Base-by-base conservation (phyloP, 2,329 filamentous ascomycete genomes). In the Ramularia collo-cygni region DNA sequence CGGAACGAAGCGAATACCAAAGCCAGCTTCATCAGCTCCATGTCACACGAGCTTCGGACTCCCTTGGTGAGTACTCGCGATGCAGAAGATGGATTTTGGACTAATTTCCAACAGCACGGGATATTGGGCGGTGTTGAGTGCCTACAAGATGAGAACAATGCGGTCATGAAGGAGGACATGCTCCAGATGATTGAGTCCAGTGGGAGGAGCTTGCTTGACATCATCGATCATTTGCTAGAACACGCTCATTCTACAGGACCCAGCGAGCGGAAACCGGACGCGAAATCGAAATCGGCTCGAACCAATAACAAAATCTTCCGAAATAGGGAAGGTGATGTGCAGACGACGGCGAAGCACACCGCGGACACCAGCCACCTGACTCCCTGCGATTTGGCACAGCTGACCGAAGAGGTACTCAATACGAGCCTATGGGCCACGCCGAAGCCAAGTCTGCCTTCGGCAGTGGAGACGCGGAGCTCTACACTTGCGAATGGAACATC, bases 41-140 rank as follows among this genome's bases (percentile, higher is more conserved):
- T 76, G 15, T 70, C 65, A 17, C 73, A 76, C 48, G 73, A 76
- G 44, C 58, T 76, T 6, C 60, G 70, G 4, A 66, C 56, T 26
- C 73, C 64, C 16, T 55, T 67, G 21, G 21, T 24, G 21, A 24
- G 10, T 24, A 24, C n/a, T n/a, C n/a, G n/a, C n/a, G n/a, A n/a
- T n/a, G n/a, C n/a, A n/a, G n/a, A n/a, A n/a, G n/a, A n/a, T n/a
- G n/a, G n/a, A n/a, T n/a, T n/a, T n/a, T n/a, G n/a, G 21, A 24
- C 21, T 24, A 24, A 24, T 24, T 6, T 6, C 21, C 10, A 6
- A 24, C 16, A 18, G 27, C 73, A 68, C 35, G 70, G 67, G 16
- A 67, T 69, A 28, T 58, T 71, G 6, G 71, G 69, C 1, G 70
- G 66, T 14, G 60, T 68, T 2, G 72, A 76, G 46, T 64, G 73